Evolutionary conservation across 1,139 yeast species (phyloP), one percentile per base, ranked within the genome.

Genomic region (Yamadazyma spencermartinsiae): DNA sequence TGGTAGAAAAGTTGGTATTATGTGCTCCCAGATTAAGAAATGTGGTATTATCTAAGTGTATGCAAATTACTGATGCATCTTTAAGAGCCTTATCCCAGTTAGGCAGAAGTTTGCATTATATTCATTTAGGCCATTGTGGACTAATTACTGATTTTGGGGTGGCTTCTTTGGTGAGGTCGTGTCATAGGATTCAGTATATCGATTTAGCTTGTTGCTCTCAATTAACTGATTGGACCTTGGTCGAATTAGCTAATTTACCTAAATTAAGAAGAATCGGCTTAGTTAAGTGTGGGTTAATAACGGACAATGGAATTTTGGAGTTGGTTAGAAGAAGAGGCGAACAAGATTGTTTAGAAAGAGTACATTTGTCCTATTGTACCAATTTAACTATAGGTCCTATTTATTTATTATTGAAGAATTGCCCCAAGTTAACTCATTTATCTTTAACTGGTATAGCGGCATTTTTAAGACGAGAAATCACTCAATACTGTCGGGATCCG

Each of bases 201-300:
- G 98, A 92, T 65, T 78, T 92, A 48, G 98, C 98, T 15, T 89
- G 97, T 60, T 92, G 98, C 60, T 74, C 85, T 2, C 95, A 88
- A 59, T 72, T 92, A 41, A 90, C 98, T 2, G 90, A 92, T 63
- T 77, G 81, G 57, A 83, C 96, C 0, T 77, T 92, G 35, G 76
- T 79, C 37, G 96, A 86, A 54, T 68, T 92, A 48, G 80, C 95
- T 2, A 77, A 76, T 37, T 69, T 92, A 47, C 90, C 95, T 11
- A 82, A 86, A 54, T 72, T 92, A 50, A 79, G 95, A 54, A 78
- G 98, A 61, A 89, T 92, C 34, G 98, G 98, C 0, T 69, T 92
- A 39, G 98, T 92, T 19, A 90, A 90, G 60, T 92, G 98, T 61
- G 79, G 81, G 25, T 80, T 86, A 55, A 88, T 92, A 50, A 85